These are phyloP conservation scores for Metarhizium rileyi DNA, from an alignment of 2,329 filamentous ascomycete species.

Conservation along the genomic window DNA sequence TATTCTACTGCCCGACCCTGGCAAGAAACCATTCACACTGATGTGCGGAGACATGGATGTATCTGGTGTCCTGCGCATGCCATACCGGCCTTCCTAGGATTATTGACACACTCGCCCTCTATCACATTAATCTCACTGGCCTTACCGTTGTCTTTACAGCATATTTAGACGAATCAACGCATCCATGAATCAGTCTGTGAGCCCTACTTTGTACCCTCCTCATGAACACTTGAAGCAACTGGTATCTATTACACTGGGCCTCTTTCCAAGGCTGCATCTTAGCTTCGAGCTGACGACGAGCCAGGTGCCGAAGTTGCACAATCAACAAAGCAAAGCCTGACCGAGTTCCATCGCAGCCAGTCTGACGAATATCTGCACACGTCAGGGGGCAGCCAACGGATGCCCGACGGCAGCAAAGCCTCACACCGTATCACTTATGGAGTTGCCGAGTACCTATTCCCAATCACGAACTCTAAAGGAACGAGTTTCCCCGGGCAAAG, in stretches of 20 bases:
- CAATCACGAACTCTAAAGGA: neutral
- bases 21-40: neutral
- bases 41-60: neutral
- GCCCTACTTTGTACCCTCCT: neutral
- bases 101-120: neutral
- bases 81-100: neutral
- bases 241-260: neutral
- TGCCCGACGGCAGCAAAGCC: neutral
- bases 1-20: neutral
- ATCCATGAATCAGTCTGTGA: neutral
- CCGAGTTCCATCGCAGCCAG: neutral
- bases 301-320: neutral
- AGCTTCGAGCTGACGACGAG: neutral
- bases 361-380: neutral
- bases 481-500: neutral
- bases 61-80: neutral
- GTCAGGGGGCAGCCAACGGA: neutral
- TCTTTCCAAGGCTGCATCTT: neutral
- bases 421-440: neutral
- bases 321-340: neutral
- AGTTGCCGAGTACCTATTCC: too few relatives aligned
- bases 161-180: neutral
- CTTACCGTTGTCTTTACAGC: neutral
- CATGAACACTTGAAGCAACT: neutral
- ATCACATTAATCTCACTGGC: neutral